Evolutionary conservation across 768 basidiomycete genomes (phyloP).

Genomic region (Boletus vinaceobasis): DNA sequence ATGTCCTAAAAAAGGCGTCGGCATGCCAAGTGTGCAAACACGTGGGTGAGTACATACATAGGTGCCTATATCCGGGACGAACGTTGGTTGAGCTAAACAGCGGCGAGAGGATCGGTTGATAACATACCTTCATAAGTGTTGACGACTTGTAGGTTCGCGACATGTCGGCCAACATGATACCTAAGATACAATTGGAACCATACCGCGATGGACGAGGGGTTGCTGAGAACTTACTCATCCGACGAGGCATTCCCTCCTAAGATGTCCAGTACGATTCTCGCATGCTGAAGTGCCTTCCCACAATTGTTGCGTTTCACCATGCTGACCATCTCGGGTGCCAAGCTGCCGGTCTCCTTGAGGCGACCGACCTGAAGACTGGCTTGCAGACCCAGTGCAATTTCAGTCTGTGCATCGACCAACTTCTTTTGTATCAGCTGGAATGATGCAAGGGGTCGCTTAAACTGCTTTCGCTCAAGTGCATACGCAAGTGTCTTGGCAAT

Average conservation of each 20-base stretch:
- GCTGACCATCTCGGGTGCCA: conserved; percentile 91
- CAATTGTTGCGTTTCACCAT: conserved; percentile 95
- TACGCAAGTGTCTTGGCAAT: conserved; percentile 74
- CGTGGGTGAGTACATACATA: conserved; percentile 40
- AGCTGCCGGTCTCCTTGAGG: conserved; percentile 72
- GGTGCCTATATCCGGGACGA: conserved; percentile 42
- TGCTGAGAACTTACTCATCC: conserved; percentile 66
- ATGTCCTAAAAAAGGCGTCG: conserved; percentile 57
- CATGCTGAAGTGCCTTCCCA: conserved; percentile 84
- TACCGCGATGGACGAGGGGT: neutral
- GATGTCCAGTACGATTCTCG: conserved; percentile 80
- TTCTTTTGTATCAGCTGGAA: conserved; percentile 99
- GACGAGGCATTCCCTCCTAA: conserved; percentile 91
- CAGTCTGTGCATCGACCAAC: conserved; percentile 88
- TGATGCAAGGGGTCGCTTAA: conserved; percentile 82
- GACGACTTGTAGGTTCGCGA: conserved; percentile 91
- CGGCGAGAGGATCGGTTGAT: neutral
- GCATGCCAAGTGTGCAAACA: neutral
- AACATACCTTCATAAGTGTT: conserved; percentile 87
- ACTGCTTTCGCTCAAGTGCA: conserved; percentile 87
- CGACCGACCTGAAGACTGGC: conserved; percentile 80
- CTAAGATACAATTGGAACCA: conserved; percentile 33
- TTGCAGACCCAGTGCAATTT: conserved; percentile 73
- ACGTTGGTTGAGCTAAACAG: conserved; percentile 2
- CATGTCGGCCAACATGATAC: conserved; percentile 93